Evolutionary conservation across 1,284 basidiomycete genomes (phyloP).

Genomic region (Violaceomyces palustris): DNA sequence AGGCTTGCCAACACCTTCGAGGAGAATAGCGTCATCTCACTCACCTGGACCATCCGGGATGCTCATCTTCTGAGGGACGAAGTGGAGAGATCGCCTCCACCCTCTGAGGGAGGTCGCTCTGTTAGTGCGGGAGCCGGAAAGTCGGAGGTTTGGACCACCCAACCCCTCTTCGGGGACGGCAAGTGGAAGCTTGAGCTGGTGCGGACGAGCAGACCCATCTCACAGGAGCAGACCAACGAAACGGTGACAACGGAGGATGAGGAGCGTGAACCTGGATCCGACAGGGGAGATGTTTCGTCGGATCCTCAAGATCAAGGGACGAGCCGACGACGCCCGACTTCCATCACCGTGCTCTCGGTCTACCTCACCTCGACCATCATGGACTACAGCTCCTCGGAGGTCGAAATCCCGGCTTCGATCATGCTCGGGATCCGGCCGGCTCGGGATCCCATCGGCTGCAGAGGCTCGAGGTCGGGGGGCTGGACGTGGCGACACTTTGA

Average conservation of each 20-base stretch:
- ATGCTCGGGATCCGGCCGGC: slow-evolving; percentile 34
- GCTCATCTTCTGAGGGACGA: slow-evolving; percentile 37
- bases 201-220: slow-evolving; percentile 13
- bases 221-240: not conserved
- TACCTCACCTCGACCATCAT: slow-evolving; percentile 35
- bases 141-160: slow-evolving; percentile 44
- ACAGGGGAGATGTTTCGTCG: not conserved
- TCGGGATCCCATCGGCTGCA: slow-evolving; percentile 4
- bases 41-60: slow-evolving; percentile 44
- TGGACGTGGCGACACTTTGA: slow-evolving; percentile 33
- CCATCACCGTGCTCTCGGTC: slow-evolving; percentile 34
- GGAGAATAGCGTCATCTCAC: slow-evolving; percentile 37
- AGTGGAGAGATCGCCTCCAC: slow-evolving; percentile 26
- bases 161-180: slow-evolving; percentile 47
- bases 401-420: slow-evolving; percentile 32
- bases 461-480: slow-evolving; percentile 10
- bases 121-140: slow-evolving; percentile 41
- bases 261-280: not conserved
- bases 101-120: slow-evolving; percentile 35
- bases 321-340: slow-evolving; percentile 1
- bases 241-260: not conserved
- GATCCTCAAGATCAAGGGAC: too few relatives aligned
- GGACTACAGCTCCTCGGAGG: slow-evolving; percentile 27
- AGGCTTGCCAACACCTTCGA: too few relatives aligned
- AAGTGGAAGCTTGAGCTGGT: slow-evolving; percentile 50